Base-by-base conservation (phyloP, 2,329 filamentous ascomycete genomes). In the Tolypocladium tundrense region DNA sequence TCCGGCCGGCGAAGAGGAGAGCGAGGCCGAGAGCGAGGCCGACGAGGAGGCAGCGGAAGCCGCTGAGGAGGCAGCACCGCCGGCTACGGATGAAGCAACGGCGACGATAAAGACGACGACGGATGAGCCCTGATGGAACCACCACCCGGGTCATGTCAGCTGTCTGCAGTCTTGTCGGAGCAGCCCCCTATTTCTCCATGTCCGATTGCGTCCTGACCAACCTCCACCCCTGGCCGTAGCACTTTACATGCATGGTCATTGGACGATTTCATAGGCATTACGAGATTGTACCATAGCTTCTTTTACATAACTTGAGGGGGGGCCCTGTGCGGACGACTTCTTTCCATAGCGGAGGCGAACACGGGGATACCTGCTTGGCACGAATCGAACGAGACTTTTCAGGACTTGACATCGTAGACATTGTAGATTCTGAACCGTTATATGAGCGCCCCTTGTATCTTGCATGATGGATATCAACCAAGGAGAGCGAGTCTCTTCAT, bases 401-500 rank as follows among this genome's bases (percentile, higher is more conserved):
- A 33, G 53, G 39, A 53, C 40, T 33, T 48, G 45, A 41, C 33
- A 14, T 19, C 16, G 16, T n/a, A 35, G 16, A 21, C 19, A 27
- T 27, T 27, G 24, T 27, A 27, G 24, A 27, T 19, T 51, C 9
- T 35, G 19, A 31, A 21, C 19, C 27, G 48, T 35, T 19, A 51
- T 7, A n/a, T 21, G 10, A 35, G 13, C 45, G 16, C 21, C 43
- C 27, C 8, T 6, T 27, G n/a, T 6, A 39, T 39, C 13, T 51
- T n/a, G 13, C 14, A 19, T 31, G 45, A 33, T 50, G 27, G 35
- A 58, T 54, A 69, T 66, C 68, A 79, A 7, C 79, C 80, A 43
- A 84, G 62, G 27, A 85, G 67, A 16, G 77, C 74, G 56, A 85
- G 63, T 67, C 74, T 80, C 66, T 77, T 73, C 65, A 84, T 71